Base-by-base conservation (phyloP, 805 yeast species). In the Priceomyces fermenticarens region DNA sequence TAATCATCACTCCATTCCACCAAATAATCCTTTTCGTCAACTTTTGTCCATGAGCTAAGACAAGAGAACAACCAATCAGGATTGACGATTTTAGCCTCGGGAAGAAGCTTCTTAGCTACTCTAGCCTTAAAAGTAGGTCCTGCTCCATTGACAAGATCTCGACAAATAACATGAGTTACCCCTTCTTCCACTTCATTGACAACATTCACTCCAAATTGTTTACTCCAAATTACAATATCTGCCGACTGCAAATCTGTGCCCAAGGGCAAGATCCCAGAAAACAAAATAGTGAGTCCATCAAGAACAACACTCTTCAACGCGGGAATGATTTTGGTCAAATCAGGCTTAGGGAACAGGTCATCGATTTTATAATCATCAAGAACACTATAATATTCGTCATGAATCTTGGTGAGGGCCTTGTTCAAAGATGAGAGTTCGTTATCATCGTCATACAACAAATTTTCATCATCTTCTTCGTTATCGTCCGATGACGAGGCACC, bases 61-160 rank as follows among this genome's bases (percentile, higher is more conserved):
- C 97, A 86, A 29, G 84, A 81, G 65, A 90, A 90, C 2, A 91
- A 63, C 99, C 99, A 91, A 53, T 87, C 93, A 2, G 95, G 90
- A 53, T 82, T 83, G 13, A 91, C 96, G n/a, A 91, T 75, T 51
- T 83, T 80, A 28, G 84, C 83, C 13, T 67, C 58, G 1, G 83
- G 81, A 31, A 80, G 66, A n/a, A 73, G 64, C 40, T 79, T 67
- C 54, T 76, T 78, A 0, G 97, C 97, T 26, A 84, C 74, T 35
- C 90, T 75, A 8, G 90, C 96, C 58, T 91, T 91, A 53, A 80
- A 77, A 0, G 99, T 93, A 13, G 66, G 65, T 4, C 75, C 75
- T 3, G 51, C 43, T 6, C 55, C 53, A 13, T 47, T 46, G 13
- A 83, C 81, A 1, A 89, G 80, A 38, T 83, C 83, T 44, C 83